Conservation (phyloP, 768 basidiomycete species). For the Pulveroboletus sp. region DNA sequence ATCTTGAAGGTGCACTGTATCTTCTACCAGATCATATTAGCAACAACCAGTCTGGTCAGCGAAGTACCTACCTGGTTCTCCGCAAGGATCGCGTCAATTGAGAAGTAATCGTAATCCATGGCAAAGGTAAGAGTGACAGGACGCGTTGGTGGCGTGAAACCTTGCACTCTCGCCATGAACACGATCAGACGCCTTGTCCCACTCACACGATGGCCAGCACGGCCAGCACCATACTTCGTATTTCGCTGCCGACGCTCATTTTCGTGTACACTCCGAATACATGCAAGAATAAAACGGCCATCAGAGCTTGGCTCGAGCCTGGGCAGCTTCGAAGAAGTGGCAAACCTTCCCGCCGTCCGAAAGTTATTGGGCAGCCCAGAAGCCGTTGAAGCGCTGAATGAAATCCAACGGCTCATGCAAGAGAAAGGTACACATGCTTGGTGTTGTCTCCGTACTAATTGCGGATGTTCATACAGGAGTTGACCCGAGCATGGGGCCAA, state of each 20-base stretch:
- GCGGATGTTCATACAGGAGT: slow-evolving; percentile 36
- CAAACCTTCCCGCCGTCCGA: slow-evolving; percentile 39
- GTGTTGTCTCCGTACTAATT: background rate
- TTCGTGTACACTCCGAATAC: slow-evolving; percentile 26
- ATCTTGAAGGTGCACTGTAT: slow-evolving; percentile 90
- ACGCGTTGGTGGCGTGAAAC: slow-evolving; percentile 23
- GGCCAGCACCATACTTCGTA: slow-evolving; percentile 7
- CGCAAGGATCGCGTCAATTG: slow-evolving; percentile 84
- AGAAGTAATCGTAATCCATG: slow-evolving; percentile 93
- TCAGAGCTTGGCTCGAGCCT: slow-evolving; percentile 35
- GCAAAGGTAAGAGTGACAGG: background rate
- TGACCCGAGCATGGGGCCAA: slow-evolving; percentile 43
- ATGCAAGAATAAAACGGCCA: slow-evolving; percentile 24
- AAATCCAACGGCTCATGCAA: slow-evolving; percentile 42
- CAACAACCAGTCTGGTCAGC: background rate
- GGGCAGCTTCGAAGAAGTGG: slow-evolving; percentile 37
- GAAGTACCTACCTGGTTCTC: slow-evolving; percentile 68
- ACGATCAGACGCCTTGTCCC: slow-evolving; percentile 11
- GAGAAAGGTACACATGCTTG: slow-evolving; percentile 39
- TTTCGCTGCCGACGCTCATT: slow-evolving; percentile 24
- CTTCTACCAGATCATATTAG: slow-evolving; percentile 48
- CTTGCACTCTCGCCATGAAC: slow-evolving; percentile 18
- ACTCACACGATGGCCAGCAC: slow-evolving; percentile 14
- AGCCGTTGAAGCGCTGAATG: slow-evolving; percentile 44
- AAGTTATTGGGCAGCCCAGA: slow-evolving; percentile 48